Conservation (phyloP, 2,329 filamentous ascomycete species). For the Pestalotiopsis sp. region DNA sequence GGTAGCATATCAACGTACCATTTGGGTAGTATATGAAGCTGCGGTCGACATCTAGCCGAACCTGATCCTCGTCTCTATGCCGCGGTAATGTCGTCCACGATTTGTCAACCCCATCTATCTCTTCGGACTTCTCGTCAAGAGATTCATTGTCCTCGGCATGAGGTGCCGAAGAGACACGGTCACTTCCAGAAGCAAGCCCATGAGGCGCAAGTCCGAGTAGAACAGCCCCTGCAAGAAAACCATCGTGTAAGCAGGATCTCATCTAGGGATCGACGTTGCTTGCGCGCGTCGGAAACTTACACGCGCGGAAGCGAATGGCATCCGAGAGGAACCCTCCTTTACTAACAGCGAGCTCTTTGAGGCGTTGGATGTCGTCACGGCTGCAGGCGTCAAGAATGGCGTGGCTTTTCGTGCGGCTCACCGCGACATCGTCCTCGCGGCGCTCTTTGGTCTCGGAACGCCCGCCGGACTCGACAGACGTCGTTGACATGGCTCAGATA, state of each 20-base stretch:
- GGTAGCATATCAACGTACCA: slow-evolving; percentile 51
- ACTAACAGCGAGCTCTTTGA: slow-evolving; percentile 63
- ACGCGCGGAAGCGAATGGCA: slow-evolving; percentile 71
- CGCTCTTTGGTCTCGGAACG: slow-evolving; percentile 9
- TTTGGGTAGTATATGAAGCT: slow-evolving; percentile 97
- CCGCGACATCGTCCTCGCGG: slow-evolving; percentile 11
- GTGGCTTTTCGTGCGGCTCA: slow-evolving; percentile 41
- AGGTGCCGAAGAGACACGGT: slow-evolving; percentile 24
- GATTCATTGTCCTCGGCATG: slow-evolving; percentile 19
- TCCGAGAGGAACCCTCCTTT: slow-evolving; percentile 71
- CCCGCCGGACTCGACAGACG: slow-evolving; percentile 20
- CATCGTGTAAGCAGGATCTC: slow-evolving; percentile 9
- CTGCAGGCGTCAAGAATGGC: slow-evolving; percentile 64
- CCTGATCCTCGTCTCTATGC: slow-evolving; percentile 91
- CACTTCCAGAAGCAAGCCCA: slow-evolving; percentile 12
- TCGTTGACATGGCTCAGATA: slow-evolving; percentile 17
- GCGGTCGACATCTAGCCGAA: slow-evolving; percentile 87
- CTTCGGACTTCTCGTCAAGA: background rate
- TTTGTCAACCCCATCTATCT: slow-evolving; percentile 1
- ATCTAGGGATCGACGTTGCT: background rate
- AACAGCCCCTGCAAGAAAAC: slow-evolving; percentile 59
- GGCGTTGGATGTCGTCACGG: slow-evolving; percentile 54
- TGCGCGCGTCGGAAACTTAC: slow-evolving; percentile 56
- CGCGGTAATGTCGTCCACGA: slow-evolving; percentile 65
- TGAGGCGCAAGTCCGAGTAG: slow-evolving; percentile 48